A percentile compares a stretch with the other conserved stretches of the same genome.
phyloP scores from a whole-genome alignment of 305 asterid species.

The Rubia tinctorum region DNA sequence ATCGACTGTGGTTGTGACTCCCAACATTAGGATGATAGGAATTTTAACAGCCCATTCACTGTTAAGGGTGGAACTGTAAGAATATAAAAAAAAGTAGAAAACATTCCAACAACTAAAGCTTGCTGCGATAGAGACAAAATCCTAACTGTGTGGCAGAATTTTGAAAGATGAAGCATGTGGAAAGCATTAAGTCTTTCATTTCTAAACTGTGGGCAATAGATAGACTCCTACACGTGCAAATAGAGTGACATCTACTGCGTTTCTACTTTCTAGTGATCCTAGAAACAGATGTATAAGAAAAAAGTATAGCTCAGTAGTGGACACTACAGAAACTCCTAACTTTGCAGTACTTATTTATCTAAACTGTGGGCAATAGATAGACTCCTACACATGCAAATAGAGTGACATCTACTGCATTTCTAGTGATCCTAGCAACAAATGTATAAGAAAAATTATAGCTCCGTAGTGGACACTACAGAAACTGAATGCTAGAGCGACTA shows the following conservation, averaged over 20 bases:
- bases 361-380: background rate
- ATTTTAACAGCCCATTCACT: slow-evolving; percentile 89
- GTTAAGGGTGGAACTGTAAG: slow-evolving; percentile 31
- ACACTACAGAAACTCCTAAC: too few relatives aligned
- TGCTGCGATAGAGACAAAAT: background rate
- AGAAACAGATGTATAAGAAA: too few relatives aligned
- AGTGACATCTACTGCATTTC: background rate
- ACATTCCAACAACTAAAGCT: slow-evolving; percentile 17
- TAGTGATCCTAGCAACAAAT: background rate
- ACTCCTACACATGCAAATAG: background rate
- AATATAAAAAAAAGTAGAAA: slow-evolving; percentile 9
- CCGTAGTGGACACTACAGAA: background rate
- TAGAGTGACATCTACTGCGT: too few relatives aligned
- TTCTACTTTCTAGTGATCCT: too few relatives aligned
- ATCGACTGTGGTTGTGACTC: slow-evolving; percentile 81
- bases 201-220: too few relatives aligned
- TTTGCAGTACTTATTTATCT: background rate
- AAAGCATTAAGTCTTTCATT: background rate
- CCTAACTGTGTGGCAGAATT: too few relatives aligned
- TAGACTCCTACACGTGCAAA: too few relatives aligned
- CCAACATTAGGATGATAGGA: slow-evolving; percentile 75
- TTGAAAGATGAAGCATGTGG: background rate
- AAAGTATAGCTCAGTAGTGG: too few relatives aligned
- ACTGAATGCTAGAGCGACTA: background rate
- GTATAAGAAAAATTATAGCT: background rate